Evolutionary conservation across 371 early-diverging fungal species (phyloP).

Genomic region (Sporodiniella umbellata): DNA sequence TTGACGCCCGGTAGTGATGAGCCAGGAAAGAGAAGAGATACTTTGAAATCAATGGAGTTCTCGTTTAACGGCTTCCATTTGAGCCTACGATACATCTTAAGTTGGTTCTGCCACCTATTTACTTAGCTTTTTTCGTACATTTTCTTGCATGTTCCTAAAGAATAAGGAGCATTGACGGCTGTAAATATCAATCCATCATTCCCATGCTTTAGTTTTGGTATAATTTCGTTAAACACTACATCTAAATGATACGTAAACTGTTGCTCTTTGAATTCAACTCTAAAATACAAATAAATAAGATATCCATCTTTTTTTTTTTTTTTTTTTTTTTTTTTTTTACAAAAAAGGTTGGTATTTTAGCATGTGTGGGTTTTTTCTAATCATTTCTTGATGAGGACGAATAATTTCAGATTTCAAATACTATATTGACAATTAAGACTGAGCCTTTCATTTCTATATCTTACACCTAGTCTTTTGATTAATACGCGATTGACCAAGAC

Average conservation of each 20-base stretch:
- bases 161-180: conserved; percentile 80
- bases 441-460: conserved; percentile 8
- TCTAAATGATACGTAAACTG: conserved; percentile 67
- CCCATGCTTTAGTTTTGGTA: conserved; percentile 81
- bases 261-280: conserved; percentile 69
- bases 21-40: conserved; percentile 44
- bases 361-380: conserved; percentile 42
- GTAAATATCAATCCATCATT: conserved; percentile 98
- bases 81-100: too few relatives aligned
- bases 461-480: conserved; percentile 73
- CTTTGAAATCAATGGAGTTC: conserved; percentile 95
- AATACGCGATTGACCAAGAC: conserved; percentile 54
- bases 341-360: conserved; percentile 55
- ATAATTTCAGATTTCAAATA: conserved; percentile 64
- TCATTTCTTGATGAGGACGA: conserved; percentile 60
- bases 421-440: too few relatives aligned
- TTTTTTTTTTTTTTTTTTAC: conserved; percentile 31
- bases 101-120: neutral
- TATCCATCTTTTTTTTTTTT: neutral
- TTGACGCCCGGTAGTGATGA: conserved; percentile 34
- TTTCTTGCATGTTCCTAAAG: conserved; percentile 79
- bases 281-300: conserved; percentile 13
- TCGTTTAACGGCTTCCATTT: conserved; percentile 99
- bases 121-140: conserved; percentile 56
- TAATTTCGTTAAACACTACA: conserved; percentile 62